phyloP scores from a whole-genome alignment of 179 eudicot species.

The Gypsophila paniculata region DNA sequence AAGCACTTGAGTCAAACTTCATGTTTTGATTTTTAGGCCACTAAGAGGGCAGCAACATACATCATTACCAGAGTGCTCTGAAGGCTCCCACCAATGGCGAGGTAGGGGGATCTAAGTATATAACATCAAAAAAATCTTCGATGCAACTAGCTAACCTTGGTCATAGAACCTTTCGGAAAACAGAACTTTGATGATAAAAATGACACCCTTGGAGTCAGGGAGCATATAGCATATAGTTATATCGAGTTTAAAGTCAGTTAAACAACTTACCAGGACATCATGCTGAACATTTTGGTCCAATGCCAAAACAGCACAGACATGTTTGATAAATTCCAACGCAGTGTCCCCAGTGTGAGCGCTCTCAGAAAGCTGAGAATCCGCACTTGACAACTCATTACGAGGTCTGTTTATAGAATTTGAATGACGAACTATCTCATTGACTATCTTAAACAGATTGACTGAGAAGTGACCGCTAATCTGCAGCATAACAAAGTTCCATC shows the following conservation, averaged over 20 bases:
- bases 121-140: not conserved
- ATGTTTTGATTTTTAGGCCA: not conserved
- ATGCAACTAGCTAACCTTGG: no score
- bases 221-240: not conserved
- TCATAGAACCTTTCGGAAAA: no score
- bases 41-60: no score
- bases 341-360: conserved; percentile 45
- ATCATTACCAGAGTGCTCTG: no score
- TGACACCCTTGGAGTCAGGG: not conserved
- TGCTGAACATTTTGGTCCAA: conserved; percentile 90
- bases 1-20: no score
- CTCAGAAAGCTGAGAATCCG: conserved; percentile 31
- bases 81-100: no score
- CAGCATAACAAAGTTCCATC: conserved; percentile 22
- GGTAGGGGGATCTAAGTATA: no score
- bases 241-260: not conserved
- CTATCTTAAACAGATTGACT: conserved; percentile 60
- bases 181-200: conserved; percentile 3
- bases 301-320: conserved; percentile 82
- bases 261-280: conserved; percentile 68
- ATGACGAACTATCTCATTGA: conserved; percentile 57
- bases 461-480: conserved; percentile 83
- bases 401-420: conserved; percentile 48
- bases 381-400: conserved; percentile 32
- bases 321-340: conserved; percentile 83